These are phyloP conservation scores for Apiotrichum siamense DNA, from an alignment of 1,284 basidiomycete species.

Conservation along the genomic window DNA sequence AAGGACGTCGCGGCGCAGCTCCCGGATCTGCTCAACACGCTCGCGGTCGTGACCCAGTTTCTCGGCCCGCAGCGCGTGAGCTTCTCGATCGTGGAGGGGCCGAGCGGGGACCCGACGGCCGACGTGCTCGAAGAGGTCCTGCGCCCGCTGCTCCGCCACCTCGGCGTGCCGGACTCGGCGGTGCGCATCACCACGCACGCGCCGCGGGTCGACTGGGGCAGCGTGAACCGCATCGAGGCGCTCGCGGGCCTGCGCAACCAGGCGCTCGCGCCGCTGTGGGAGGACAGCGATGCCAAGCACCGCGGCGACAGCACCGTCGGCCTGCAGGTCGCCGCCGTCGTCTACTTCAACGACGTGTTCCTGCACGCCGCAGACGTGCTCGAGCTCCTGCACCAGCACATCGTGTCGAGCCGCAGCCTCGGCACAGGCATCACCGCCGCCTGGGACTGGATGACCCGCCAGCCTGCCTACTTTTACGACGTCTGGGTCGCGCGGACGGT, in stretches of 20 bases:
- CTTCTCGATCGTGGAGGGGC: constrained; percentile 46
- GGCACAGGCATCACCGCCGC: constrained; percentile 41
- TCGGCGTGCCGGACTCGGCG: constrained; percentile 30
- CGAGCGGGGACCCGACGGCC: constrained; percentile 41
- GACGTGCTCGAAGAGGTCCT: constrained; percentile 34
- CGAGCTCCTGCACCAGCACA: constrained; percentile 44
- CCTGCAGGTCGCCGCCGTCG: constrained; percentile 28
- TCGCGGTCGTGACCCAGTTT: constrained; percentile 36
- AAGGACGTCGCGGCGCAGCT: constrained; percentile 40
- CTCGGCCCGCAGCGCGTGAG: constrained; percentile 35
- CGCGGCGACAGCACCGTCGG: constrained; percentile 8
- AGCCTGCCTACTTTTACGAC: constrained; percentile 46
- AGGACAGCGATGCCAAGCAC: constrained; percentile 11
- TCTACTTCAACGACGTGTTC: constrained; percentile 48
- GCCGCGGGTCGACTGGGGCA: constrained; percentile 33
- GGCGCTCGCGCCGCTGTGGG: constrained; percentile 42
- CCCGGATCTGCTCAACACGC: constrained; percentile 42
- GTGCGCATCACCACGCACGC: constrained; percentile 34
- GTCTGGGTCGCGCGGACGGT: constrained; percentile 46
- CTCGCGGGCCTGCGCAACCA: constrained; percentile 43
- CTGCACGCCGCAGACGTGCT: constrained; percentile 38
- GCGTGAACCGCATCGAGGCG: constrained; percentile 42
- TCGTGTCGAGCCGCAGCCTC: constrained; percentile 15
- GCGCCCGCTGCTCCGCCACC: constrained; percentile 26
- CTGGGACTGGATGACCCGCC: constrained; percentile 44